A percentile compares a stretch with the other conserved stretches of the same genome.
Evolutionary conservation across 2,329 filamentous ascomycete species (phyloP).

Genomic region (Pestalotiopsis sp.): DNA sequence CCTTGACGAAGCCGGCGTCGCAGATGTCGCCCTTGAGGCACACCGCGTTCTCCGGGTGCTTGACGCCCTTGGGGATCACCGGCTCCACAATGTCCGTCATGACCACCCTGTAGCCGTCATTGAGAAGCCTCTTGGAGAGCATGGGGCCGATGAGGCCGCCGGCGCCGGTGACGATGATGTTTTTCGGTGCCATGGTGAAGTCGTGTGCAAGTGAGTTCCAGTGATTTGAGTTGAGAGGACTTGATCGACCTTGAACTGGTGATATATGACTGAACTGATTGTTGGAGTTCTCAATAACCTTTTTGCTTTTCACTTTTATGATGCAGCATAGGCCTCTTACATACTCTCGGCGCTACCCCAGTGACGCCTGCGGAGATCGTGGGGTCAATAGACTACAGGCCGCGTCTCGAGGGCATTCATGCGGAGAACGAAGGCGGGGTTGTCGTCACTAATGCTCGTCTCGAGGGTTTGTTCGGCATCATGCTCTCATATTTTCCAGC

Average conservation of each 20-base stretch:
- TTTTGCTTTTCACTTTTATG: background rate
- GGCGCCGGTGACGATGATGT: conserved; percentile 38
- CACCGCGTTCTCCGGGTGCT: conserved; percentile 52
- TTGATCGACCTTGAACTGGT: background rate
- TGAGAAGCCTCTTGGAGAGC: conserved; percentile 43
- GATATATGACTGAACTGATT: background rate
- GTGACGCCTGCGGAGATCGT: background rate
- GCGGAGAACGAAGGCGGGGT: background rate
- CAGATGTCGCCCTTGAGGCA: conserved; percentile 53
- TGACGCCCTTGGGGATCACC: conserved; percentile 49
- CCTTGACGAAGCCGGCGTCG: conserved; percentile 30
- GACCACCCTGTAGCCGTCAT: conserved; percentile 40
- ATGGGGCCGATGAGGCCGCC: conserved; percentile 37
- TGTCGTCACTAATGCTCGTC: background rate
- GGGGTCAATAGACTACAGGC: background rate
- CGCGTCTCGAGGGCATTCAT: background rate
- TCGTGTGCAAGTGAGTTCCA: background rate
- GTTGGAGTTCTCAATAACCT: background rate
- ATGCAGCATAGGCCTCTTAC: background rate
- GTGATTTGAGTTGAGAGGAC: background rate
- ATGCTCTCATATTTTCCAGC: background rate
- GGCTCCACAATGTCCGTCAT: conserved; percentile 60
- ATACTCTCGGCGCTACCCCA: background rate
- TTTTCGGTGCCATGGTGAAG: conserved; percentile 23
- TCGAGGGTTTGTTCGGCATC: background rate